Evolutionary conservation across 1,139 yeast species (phyloP).

Genomic region (Eremothecium gossypii): DNA sequence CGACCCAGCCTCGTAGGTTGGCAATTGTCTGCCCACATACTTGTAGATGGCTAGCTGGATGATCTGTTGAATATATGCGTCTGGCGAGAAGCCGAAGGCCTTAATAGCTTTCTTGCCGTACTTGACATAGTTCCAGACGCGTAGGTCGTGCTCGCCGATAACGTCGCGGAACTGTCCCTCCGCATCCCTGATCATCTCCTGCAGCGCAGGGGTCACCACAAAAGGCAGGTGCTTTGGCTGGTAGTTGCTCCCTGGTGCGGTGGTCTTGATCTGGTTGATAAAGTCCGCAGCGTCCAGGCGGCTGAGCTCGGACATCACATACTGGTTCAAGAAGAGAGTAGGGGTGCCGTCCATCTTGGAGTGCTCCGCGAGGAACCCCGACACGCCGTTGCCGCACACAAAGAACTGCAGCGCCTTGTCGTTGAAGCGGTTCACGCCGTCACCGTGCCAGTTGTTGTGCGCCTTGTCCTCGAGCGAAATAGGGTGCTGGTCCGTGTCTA

Average conservation of each 20-base stretch:
- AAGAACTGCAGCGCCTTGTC: slow-evolving; percentile 90
- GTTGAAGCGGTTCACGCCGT: slow-evolving; percentile 81
- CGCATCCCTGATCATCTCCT: slow-evolving; percentile 47
- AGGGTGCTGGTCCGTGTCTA: slow-evolving; percentile 61
- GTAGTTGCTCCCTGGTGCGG: slow-evolving; percentile 13
- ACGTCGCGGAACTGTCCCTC: slow-evolving; percentile 44
- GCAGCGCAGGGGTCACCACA: slow-evolving; percentile 45
- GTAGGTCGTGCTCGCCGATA: slow-evolving; percentile 48
- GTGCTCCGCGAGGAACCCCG: slow-evolving; percentile 95
- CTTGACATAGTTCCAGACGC: slow-evolving; percentile 61
- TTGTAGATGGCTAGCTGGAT: slow-evolving; percentile 74
- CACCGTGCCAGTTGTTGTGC: slow-evolving; percentile 87
- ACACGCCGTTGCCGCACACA: slow-evolving; percentile 71
- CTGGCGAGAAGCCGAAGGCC: slow-evolving; percentile 62
- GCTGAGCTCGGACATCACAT: slow-evolving; percentile 48
- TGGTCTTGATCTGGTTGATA: slow-evolving; percentile 16
- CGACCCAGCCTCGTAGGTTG: slow-evolving; percentile 95
- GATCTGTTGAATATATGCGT: slow-evolving; percentile 67
- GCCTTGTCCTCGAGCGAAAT: slow-evolving; percentile 79
- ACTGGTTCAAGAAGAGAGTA: slow-evolving; percentile 80
- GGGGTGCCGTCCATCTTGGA: slow-evolving; percentile 98
- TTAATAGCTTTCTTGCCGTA: slow-evolving; percentile 66
- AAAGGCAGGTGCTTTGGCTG: slow-evolving; percentile 29
- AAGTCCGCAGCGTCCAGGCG: slow-evolving; percentile 39
- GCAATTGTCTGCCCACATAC: slow-evolving; percentile 70